Conservation (phyloP, 257 asterid genomes). For the Solanum bulbocastanum region DNA sequence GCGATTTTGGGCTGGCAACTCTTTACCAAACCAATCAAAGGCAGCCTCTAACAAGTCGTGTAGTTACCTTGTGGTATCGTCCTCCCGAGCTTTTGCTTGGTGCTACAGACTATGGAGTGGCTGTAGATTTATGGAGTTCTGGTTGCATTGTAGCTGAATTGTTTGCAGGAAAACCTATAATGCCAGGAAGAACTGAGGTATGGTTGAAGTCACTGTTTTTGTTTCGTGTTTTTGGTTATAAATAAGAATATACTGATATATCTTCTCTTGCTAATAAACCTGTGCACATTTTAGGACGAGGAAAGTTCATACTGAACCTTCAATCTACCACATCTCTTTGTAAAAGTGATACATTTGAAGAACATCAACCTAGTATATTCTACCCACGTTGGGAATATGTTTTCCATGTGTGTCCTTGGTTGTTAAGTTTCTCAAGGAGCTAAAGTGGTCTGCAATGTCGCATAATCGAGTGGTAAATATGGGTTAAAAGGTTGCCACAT, state of each 20-base stretch:
- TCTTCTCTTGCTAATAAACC: neutral
- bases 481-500: neutral
- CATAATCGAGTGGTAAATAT: neutral
- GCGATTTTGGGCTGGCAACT: constrained; percentile 91
- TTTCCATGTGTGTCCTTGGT: neutral
- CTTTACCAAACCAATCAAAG: constrained; percentile 51
- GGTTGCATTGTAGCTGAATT: constrained; percentile 96
- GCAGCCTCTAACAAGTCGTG: constrained; percentile 88
- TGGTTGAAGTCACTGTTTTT: neutral
- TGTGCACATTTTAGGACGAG: neutral
- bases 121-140: constrained; percentile 92
- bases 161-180: constrained; percentile 72
- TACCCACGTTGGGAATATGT: neutral
- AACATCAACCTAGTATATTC: neutral
- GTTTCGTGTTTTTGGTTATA: neutral
- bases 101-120: constrained; percentile 73
- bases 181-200: constrained; percentile 99
- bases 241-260: neutral
- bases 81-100: constrained; percentile 98
- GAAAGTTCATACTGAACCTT: neutral
- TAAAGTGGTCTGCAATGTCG: neutral
- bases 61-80: constrained; percentile 93
- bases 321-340: neutral
- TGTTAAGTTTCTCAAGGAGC: neutral
- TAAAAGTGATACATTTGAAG: neutral